Conservation (phyloP, 495 filamentous ascomycete genomes). For the Xeromyces bisporus region DNA sequence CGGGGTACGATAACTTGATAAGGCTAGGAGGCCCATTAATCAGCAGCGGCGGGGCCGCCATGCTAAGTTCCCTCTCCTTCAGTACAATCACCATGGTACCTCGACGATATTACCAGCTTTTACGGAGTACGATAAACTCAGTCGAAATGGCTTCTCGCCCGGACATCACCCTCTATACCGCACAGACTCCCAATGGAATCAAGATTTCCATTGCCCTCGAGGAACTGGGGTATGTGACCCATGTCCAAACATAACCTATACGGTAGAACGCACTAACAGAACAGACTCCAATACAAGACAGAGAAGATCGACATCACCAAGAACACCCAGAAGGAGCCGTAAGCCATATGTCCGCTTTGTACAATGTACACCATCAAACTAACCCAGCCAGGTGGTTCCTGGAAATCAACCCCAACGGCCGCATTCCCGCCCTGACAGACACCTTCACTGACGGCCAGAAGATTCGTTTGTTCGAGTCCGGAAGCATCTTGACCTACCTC, state of each 20-base stretch:
- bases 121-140: too few species aligned
- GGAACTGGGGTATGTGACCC: too few species aligned
- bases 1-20: too few species aligned
- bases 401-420: slow-evolving; percentile 85
- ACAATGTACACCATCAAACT: background rate
- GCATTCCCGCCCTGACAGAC: slow-evolving; percentile 85
- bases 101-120: too few species aligned
- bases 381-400: slow-evolving; percentile 51
- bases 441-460: slow-evolving; percentile 50
- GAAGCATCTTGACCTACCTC: slow-evolving; percentile 75
- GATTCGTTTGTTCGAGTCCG: slow-evolving; percentile 70
- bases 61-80: too few species aligned
- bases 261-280: too few species aligned
- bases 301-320: slow-evolving; percentile 53
- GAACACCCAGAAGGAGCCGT: slow-evolving; percentile 63
- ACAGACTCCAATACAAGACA: slow-evolving; percentile 40
- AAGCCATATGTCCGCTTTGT: slow-evolving; percentile 16
- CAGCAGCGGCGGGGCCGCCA: too few species aligned
- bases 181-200: slow-evolving; percentile 24
- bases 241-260: too few species aligned
- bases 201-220: slow-evolving; percentile 71
- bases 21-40: too few species aligned
- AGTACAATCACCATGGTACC: too few species aligned
- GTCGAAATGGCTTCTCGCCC: slow-evolving; percentile 4
- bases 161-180: slow-evolving; percentile 22